phyloP scores from a whole-genome alignment of 1,284 basidiomycete genomes.

The Apiotrichum mycotoxinovorans region DNA sequence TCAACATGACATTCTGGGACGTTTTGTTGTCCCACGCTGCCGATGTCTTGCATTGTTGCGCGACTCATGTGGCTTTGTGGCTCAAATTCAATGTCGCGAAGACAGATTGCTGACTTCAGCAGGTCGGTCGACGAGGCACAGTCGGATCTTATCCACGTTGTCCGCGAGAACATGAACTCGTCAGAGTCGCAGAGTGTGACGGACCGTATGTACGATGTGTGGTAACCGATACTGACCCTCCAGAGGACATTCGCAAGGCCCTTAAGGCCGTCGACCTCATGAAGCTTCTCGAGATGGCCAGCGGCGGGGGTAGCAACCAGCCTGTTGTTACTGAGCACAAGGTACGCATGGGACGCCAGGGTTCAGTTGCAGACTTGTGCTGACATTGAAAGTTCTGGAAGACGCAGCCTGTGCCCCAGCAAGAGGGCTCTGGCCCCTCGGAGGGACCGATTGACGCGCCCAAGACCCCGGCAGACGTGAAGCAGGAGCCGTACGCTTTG shows the following conservation, averaged over 20 bases:
- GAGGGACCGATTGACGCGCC: conserved; percentile 89
- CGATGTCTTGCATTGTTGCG: too few species aligned
- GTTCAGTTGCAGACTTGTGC: background rate
- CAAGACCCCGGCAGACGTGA: conserved; percentile 71
- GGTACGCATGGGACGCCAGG: conserved; percentile 52
- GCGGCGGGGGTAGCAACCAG: conserved; percentile 60
- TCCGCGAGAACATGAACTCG: conserved; percentile 13
- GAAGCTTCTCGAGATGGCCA: conserved; percentile 49
- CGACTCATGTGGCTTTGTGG: too few species aligned
- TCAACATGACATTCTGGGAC: too few species aligned
- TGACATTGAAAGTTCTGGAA: conserved; percentile 71
- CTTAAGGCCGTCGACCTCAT: conserved; percentile 49
- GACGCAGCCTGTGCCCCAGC: conserved; percentile 89
- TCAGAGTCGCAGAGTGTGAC: conserved; percentile 2
- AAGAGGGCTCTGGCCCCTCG: conserved; percentile 55
- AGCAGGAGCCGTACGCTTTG: conserved; percentile 79
- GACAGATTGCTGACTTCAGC: conserved; percentile 42
- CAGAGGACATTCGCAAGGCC: conserved; percentile 46
- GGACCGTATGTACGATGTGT: background rate
- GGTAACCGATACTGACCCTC: conserved; percentile 1
- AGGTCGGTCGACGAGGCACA: conserved; percentile 38
- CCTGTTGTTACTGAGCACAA: conserved; percentile 75
- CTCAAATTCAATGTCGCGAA: background rate
- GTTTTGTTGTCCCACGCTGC: too few species aligned
- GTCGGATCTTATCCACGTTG: conserved; percentile 11